These are phyloP conservation scores for Oryza punctata DNA, from an alignment of 176 grass and related monocot genomes.

Conservation along the genomic window DNA sequence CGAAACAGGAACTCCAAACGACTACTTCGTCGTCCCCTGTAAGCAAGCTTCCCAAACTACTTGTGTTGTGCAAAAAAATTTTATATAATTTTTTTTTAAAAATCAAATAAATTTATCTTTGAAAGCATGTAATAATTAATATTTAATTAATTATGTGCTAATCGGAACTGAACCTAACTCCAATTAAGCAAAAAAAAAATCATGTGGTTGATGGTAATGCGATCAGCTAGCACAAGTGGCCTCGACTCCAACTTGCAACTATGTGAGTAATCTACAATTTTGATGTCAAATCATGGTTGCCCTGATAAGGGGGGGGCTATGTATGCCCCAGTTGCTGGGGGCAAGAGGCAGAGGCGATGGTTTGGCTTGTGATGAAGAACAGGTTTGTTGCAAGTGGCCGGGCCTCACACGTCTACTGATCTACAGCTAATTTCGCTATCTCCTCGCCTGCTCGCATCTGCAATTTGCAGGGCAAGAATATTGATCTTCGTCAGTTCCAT, in stretches of 20 bases:
- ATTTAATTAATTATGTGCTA: too few species aligned
- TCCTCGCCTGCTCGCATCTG: neutral
- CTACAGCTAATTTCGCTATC: constrained; percentile 5
- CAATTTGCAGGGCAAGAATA: neutral
- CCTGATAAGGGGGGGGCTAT: neutral
- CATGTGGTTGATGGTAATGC: neutral
- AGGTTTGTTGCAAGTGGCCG: neutral
- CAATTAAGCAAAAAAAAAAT: neutral
- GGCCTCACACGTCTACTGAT: neutral
- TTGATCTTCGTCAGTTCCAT: neutral
- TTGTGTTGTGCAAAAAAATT: too few species aligned
- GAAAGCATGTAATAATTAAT: too few species aligned
- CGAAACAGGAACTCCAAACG: too few species aligned
- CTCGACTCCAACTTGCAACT: neutral
- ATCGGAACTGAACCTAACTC: neutral
- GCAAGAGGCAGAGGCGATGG: neutral
- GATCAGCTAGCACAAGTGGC: constrained; percentile 1
- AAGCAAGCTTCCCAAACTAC: too few species aligned
- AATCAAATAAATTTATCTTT: too few species aligned
- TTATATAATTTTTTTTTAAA: too few species aligned
- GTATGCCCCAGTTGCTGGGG: neutral
- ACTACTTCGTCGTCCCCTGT: too few species aligned
- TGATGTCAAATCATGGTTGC: neutral
- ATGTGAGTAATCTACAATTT: neutral
- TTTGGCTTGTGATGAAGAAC: neutral